Conservation (phyloP, 345 rosid species). For the Salix purpurea region DNA sequence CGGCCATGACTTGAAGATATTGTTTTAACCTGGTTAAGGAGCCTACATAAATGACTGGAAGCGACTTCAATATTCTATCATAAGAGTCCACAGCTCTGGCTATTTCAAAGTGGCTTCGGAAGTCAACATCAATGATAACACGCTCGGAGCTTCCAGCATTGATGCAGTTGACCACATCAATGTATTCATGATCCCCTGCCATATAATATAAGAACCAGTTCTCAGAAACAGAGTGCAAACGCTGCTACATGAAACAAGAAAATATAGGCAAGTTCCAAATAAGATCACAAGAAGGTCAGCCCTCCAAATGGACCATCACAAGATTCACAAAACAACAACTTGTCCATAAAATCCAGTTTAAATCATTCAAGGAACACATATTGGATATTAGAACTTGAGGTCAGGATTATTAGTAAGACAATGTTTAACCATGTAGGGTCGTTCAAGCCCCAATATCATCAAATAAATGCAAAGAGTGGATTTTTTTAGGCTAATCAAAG, state of each 20-base stretch:
- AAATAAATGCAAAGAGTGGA: neutral
- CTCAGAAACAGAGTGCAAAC: neutral
- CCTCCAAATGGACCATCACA: neutral
- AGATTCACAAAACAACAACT: neutral
- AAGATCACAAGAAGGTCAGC: neutral
- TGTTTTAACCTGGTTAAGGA: conserved; percentile 54
- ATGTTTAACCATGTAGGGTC: neutral
- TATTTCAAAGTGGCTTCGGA: conserved; percentile 85
- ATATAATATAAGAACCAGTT: neutral
- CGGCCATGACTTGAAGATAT: conserved; percentile 84
- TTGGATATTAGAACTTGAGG: neutral
- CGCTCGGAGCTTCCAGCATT: conserved; percentile 54
- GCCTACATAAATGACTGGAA: conserved; percentile 78
- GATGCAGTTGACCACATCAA: conserved; percentile 56
- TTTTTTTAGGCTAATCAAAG: neutral
- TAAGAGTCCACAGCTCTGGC: conserved; percentile 91
- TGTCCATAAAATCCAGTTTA: neutral
- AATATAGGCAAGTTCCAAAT: neutral
- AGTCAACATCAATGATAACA: conserved; percentile 77
- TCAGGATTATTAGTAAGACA: neutral
- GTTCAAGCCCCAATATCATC: neutral
- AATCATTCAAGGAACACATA: neutral
- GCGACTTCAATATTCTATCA: conserved; percentile 61
- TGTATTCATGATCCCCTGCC: conserved; percentile 84
- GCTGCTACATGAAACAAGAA: neutral